Evolutionary conservation across 1,284 basidiomycete species (phyloP).

Genomic region (Wallemia mellicola): DNA sequence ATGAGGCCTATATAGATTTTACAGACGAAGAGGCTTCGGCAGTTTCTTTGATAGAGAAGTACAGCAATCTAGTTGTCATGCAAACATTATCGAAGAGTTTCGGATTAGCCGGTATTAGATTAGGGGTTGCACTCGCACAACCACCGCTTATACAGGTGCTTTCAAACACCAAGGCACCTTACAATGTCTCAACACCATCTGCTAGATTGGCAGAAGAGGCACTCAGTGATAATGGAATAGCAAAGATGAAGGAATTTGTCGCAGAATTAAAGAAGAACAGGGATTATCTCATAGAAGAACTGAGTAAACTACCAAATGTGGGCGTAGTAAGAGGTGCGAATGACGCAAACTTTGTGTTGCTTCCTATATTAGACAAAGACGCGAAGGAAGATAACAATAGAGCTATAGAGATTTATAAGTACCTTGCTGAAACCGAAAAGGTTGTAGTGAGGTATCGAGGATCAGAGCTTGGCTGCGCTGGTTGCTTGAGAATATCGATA

Average conservation of each 20-base stretch:
- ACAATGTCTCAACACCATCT: conserved; percentile 79
- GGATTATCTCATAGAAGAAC: conserved; percentile 21
- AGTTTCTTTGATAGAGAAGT: conserved; percentile 35
- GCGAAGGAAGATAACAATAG: conserved; percentile 34
- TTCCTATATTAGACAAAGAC: conserved; percentile 32
- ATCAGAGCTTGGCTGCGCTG: conserved; percentile 54
- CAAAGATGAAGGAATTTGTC: conserved; percentile 35
- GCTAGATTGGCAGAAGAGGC: conserved; percentile 56
- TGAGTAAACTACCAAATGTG: conserved; percentile 28
- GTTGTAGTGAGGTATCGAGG: conserved; percentile 81
- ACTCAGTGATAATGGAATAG: conserved; percentile 32
- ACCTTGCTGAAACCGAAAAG: conserved; percentile 51
- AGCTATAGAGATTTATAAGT: conserved; percentile 42
- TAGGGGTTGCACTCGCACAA: conserved; percentile 70
- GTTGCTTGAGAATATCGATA: conserved; percentile 66
- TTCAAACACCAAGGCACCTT: conserved; percentile 88
- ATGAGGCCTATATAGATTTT: conserved; percentile 97
- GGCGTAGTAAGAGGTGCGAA: conserved; percentile 47
- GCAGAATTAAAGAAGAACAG: conserved; percentile 31
- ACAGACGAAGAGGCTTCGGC: conserved; percentile 33
- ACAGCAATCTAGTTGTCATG: conserved; percentile 67
- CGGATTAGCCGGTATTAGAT: conserved; percentile 74
- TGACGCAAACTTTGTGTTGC: conserved; percentile 72
- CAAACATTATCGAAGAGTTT: conserved; percentile 94
- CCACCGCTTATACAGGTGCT: conserved; percentile 71